Evolutionary conservation across 345 rosid genomes (phyloP).

Genomic region (Kernera saxatilis): DNA sequence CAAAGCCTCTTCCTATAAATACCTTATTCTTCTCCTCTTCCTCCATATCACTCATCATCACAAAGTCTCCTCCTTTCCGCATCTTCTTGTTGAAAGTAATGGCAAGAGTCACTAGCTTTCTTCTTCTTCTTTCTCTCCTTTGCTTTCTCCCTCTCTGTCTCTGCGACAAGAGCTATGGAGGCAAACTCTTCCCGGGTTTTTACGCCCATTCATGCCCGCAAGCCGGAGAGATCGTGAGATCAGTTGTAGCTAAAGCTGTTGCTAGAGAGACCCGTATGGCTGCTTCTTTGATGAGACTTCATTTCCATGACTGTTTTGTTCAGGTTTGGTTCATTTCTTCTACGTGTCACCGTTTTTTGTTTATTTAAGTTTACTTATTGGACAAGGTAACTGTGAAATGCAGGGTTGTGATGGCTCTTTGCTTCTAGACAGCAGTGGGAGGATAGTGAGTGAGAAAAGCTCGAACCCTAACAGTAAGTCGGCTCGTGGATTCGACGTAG

Average conservation of each 20-base stretch:
- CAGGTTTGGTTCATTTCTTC: constrained; percentile 37
- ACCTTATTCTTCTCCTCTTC: constrained; percentile 1
- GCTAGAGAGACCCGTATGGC: constrained; percentile 67
- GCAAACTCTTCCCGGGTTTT: constrained; percentile 47
- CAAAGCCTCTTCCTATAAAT: constrained; percentile 11
- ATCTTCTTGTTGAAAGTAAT: constrained; percentile 22
- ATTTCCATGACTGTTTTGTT: constrained; percentile 90
- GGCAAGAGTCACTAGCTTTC: constrained; percentile 35
- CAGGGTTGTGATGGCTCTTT: constrained; percentile 94
- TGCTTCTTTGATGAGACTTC: constrained; percentile 76
- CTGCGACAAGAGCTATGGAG: constrained; percentile 24
- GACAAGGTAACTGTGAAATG: not conserved
- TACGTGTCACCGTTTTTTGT: not conserved
- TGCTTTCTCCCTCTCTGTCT: constrained; percentile 45
- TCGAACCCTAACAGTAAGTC: constrained; percentile 75
- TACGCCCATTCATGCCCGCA: constrained; percentile 66
- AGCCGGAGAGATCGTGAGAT: constrained; percentile 47
- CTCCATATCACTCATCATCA: constrained; percentile 20
- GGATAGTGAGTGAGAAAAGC: constrained; percentile 61
- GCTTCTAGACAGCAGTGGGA: constrained; percentile 60
- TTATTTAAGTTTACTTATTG: not conserved
- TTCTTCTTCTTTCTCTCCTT: constrained; percentile 42
- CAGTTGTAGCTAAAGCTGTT: constrained; percentile 54
- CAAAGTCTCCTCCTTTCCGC: constrained; percentile 3
- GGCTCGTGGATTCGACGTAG: constrained; percentile 75